Evolutionary conservation across 2,329 filamentous ascomycete species (phyloP).

Genomic region (Nemania bipapillata): DNA sequence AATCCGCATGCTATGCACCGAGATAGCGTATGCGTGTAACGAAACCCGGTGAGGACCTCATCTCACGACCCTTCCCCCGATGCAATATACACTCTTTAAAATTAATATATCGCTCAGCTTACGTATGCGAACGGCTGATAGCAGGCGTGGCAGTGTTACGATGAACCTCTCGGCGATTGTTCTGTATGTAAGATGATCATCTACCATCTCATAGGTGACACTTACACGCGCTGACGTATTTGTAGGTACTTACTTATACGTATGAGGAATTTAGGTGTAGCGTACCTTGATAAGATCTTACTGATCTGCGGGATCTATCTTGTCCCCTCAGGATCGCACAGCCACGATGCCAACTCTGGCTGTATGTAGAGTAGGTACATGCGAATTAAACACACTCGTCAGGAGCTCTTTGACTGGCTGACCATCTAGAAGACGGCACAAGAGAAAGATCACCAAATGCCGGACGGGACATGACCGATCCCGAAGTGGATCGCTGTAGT

Average conservation of each 20-base stretch:
- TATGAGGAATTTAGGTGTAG: too few species aligned
- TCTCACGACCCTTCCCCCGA: not conserved
- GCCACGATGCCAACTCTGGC: not conserved
- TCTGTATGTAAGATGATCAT: not conserved
- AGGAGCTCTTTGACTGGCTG: not conserved
- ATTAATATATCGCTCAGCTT: slow-evolving; percentile 12
- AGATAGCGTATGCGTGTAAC: slow-evolving; percentile 32
- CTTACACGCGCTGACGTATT: not conserved
- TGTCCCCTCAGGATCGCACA: not conserved
- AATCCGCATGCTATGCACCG: slow-evolving; percentile 27
- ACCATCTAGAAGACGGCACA: not conserved
- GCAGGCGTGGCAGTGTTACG: slow-evolving; percentile 26
- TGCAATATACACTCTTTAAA: not conserved
- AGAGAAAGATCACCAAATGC: not conserved
- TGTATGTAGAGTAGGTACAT: not conserved
- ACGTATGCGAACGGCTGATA: slow-evolving; percentile 32
- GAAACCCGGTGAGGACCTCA: slow-evolving; percentile 22
- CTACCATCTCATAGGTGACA: not conserved
- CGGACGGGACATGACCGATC: slow-evolving; percentile 16
- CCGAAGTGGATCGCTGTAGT: slow-evolving; percentile 11
- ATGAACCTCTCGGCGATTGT: slow-evolving; percentile 10
- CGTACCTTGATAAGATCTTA: not conserved
- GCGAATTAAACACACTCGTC: not conserved
- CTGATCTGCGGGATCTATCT: slow-evolving; percentile 1
- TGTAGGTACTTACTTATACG: not conserved